Percentiles rank a stretch among this genome's conserved stretches.
phyloP scores from a whole-genome alignment of 2,329 filamentous ascomycete genomes.

The Cytospora piceicola region DNA sequence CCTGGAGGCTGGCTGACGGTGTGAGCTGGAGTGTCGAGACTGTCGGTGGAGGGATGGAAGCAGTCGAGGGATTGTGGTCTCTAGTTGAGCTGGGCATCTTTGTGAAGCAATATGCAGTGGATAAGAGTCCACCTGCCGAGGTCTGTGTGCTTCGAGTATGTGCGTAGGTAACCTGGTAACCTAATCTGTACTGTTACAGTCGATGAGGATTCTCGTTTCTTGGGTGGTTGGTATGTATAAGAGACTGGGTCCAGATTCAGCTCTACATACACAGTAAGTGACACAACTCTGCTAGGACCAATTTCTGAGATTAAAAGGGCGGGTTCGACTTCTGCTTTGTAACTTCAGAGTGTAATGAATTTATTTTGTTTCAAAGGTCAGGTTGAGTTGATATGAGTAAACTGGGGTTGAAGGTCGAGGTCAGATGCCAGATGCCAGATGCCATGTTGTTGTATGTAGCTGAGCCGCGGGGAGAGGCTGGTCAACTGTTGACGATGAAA shows the following conservation, averaged over 20 bases:
- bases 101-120: constrained; percentile 12
- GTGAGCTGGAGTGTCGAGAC: constrained; percentile 25
- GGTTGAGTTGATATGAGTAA: neutral
- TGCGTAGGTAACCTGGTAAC: too few relatives aligned
- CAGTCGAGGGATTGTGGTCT: constrained; percentile 29
- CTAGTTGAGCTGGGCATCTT: constrained; percentile 39
- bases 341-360: neutral
- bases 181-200: too few relatives aligned
- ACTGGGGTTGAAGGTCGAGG: neutral
- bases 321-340: neutral
- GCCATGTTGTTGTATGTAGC: neutral
- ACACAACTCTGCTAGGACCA: too few relatives aligned
- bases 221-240: neutral
- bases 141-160: neutral
- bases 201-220: neutral
- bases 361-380: neutral
- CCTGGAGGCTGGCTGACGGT: constrained; percentile 20
- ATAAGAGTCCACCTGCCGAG: constrained; percentile 1
- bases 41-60: constrained; percentile 11
- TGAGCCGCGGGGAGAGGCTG: neutral
- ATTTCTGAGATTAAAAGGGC: too few relatives aligned
- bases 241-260: neutral
- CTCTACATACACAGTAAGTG: neutral
- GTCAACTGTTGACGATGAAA: constrained; percentile 12
- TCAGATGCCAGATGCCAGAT: neutral